Evolutionary conservation across 805 yeast species (phyloP), one percentile per base, ranked within the genome.

Genomic region (Candida glaebosa): DNA sequence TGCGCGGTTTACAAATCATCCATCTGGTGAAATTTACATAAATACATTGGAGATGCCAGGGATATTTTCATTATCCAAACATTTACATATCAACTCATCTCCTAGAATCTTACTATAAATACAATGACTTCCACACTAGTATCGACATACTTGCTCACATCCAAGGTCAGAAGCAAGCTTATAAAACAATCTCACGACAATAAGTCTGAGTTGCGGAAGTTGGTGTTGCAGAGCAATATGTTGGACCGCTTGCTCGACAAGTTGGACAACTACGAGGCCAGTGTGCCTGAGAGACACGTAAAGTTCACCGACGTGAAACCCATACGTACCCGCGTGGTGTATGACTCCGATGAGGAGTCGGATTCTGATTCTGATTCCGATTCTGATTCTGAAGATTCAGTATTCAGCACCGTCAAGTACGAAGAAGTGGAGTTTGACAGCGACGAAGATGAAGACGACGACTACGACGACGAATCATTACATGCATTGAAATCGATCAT

Each of bases 201-300:
- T 10, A 82, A 80, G 50, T 75, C 81, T 24, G 65, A 78, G 40
- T 67, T 83, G 38, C 69, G 85, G 37, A 63, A 69, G 38, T 68
- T 83, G 31, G 87, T 83, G 3, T 72, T 79, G 31, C 89, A 84
- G 59, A 88, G 89, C 16, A 84, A 83, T 57, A 63, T 84, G 67
- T 69, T 83, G 47, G 89, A 84, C 54, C 71, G 67, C 46, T 56
- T 83, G 39, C 80, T 84, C 76, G 86, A 78, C 52, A 24, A 39
- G 18, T 45, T 15, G 19, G 17, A 24, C 9, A 16, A 19, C 4
- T 15, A 6, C 20, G 31, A 18, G n/a, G n/a, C n/a, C n/a, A n/a
- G n/a, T n/a, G n/a, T n/a, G n/a, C n/a, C n/a, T n/a, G n/a, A n/a
- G n/a, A n/a, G n/a, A n/a, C n/a, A n/a, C n/a, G n/a, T n/a, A n/a